Conservation (phyloP, 177 flowering plant genomes). For the Vitis hybrid region DNA sequence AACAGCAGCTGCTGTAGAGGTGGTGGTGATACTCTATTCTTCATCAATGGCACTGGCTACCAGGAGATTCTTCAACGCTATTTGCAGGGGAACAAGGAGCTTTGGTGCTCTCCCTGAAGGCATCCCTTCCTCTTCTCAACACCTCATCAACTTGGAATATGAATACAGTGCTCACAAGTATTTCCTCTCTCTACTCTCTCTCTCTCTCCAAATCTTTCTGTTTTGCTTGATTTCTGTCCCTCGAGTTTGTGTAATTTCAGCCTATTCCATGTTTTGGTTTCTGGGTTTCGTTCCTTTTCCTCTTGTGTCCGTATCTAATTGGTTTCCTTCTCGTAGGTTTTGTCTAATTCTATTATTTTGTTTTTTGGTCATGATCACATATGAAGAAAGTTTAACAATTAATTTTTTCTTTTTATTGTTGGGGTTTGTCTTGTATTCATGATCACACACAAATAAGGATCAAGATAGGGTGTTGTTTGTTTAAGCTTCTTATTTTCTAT, state of each 20-base stretch:
- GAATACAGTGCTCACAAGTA: conserved; percentile 85
- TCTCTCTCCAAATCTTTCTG: conserved; percentile 1
- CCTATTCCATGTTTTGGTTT: not conserved
- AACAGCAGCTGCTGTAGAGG: no score
- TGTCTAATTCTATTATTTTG: not conserved
- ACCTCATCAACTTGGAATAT: conserved; percentile 63
- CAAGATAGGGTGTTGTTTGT: no score
- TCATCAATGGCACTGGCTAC: conserved; percentile 24
- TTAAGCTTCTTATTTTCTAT: no score
- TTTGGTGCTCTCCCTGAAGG: conserved; percentile 41
- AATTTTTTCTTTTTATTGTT: no score
- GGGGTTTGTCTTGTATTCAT: no score
- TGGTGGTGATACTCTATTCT: no score
- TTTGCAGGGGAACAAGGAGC: conserved; percentile 30
- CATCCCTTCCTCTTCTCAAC: conserved; percentile 49
- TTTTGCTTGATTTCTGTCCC: not conserved
- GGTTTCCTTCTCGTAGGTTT: not conserved
- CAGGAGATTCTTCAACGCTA: conserved; percentile 26
- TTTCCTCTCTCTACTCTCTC: conserved; percentile 7
- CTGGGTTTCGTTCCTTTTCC: conserved; percentile 16
- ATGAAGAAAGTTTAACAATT: no score
- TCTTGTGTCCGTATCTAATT: not conserved
- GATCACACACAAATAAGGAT: no score
- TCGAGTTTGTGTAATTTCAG: not conserved
- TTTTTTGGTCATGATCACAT: not conserved